Evolutionary conservation across 139 green algal genomes (phyloP).

Genomic region (Trebouxia sp.): DNA sequence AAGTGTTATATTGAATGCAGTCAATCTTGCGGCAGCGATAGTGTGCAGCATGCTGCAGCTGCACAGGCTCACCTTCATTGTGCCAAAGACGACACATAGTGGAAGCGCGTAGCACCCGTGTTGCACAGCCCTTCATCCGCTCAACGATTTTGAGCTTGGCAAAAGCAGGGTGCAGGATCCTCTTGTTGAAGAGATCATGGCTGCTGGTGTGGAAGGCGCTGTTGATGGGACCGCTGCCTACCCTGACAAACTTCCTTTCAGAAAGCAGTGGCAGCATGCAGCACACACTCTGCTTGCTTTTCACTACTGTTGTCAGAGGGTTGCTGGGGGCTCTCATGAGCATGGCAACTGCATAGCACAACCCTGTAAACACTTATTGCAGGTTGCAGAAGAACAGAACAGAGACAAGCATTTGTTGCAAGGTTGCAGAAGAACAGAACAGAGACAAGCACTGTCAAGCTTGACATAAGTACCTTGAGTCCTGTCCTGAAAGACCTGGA

Average conservation of each 20-base stretch:
- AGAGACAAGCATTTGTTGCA: too few relatives aligned
- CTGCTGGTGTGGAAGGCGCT: background rate
- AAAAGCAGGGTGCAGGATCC: conserved; percentile 1
- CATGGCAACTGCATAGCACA: too few relatives aligned
- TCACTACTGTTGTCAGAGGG: too few relatives aligned
- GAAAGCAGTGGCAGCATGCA: background rate
- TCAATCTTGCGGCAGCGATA: too few relatives aligned
- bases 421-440: too few relatives aligned
- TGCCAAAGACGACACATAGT: conserved; percentile 9
- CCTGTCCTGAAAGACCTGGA: background rate
- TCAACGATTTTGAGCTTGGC: background rate
- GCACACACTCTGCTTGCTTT: too few relatives aligned
- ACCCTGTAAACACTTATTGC: too few relatives aligned
- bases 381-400: too few relatives aligned
- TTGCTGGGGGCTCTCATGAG: too few relatives aligned
- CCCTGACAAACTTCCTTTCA: background rate
- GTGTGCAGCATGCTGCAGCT: too few relatives aligned
- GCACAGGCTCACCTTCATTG: conserved; percentile 5
- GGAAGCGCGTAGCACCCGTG: background rate
- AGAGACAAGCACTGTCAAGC: too few relatives aligned
- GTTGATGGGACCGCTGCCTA: background rate
- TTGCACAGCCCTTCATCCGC: conserved; percentile 9
- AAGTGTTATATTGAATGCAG: too few relatives aligned
- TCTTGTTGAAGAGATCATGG: background rate
- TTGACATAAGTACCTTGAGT: background rate